These are phyloP conservation scores for Haematococcus sp. DNA, from an alignment of 139 green algal genomes.

Conservation along the genomic window DNA sequence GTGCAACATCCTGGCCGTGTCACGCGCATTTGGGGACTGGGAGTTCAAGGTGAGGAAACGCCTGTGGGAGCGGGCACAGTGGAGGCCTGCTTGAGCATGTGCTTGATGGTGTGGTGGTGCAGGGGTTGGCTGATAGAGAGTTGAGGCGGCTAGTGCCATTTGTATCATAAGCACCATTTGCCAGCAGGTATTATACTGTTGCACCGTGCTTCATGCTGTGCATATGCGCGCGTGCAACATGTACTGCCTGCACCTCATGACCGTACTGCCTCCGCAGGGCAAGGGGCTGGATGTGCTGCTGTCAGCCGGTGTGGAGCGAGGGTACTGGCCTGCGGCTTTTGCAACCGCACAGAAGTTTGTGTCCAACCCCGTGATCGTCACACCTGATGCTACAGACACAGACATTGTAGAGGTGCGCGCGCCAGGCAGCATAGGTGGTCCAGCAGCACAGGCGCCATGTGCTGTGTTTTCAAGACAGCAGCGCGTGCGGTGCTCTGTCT, in stretches of 20 bases:
- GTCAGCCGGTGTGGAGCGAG: conserved; percentile 37
- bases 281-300: conserved; percentile 42
- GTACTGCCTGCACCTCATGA: background rate
- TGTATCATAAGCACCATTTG: too few species aligned
- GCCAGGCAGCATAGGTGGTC: too few species aligned
- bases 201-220: background rate
- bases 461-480: too few species aligned
- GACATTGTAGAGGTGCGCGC: conserved; percentile 6
- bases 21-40: conserved; percentile 61
- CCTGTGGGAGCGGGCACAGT: too few species aligned
- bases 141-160: too few species aligned
- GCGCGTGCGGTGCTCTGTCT: too few species aligned
- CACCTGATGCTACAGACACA: conserved; percentile 21
- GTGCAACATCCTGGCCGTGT: conserved; percentile 63
- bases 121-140: too few species aligned
- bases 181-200: too few species aligned
- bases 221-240: background rate
- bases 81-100: too few species aligned
- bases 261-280: background rate
- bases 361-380: conserved; percentile 52
- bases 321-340: conserved; percentile 37
- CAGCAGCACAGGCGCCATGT: too few species aligned
- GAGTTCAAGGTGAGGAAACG: conserved; percentile 57
- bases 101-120: too few species aligned
- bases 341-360: conserved; percentile 41